These are phyloP conservation scores for Pyronema domesticum DNA, from an alignment of 495 filamentous ascomycete genomes.

Conservation along the genomic window DNA sequence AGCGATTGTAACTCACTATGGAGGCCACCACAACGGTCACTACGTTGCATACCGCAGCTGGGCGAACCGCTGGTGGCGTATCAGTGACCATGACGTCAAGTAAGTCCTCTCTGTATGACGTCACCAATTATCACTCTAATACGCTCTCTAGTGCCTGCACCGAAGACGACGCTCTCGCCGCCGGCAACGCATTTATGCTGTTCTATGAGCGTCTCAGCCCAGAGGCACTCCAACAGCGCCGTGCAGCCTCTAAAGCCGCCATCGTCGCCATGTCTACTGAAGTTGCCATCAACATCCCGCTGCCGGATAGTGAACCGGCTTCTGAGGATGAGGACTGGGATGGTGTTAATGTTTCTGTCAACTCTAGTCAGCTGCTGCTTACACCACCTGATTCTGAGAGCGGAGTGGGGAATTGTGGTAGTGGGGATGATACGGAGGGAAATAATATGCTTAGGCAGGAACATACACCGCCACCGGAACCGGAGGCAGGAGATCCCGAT, in stretches of 20 bases:
- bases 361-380: background rate
- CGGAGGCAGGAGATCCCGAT: background rate
- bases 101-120: constrained; percentile 32
- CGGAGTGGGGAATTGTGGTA: background rate
- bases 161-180: constrained; percentile 53
- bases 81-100: constrained; percentile 44
- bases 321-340: background rate
- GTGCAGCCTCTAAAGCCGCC: background rate
- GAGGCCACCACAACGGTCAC: constrained; percentile 85
- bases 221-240: background rate
- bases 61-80: constrained; percentile 24
- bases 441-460: background rate
- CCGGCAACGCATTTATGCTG: constrained; percentile 87
- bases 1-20: constrained; percentile 75
- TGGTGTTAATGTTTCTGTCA: background rate
- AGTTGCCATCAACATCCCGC: background rate
- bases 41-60: constrained; percentile 79
- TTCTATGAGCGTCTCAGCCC: constrained; percentile 63
- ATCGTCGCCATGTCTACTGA: background rate
- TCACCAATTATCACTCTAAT: background rate
- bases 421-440: background rate
- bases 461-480: background rate
- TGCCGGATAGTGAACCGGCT: background rate
- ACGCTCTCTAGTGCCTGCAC: constrained; percentile 9
- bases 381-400: background rate